These are phyloP conservation scores for Aspergillus fischeri DNA, from an alignment of 2,329 filamentous ascomycete species.

Conservation along the genomic window DNA sequence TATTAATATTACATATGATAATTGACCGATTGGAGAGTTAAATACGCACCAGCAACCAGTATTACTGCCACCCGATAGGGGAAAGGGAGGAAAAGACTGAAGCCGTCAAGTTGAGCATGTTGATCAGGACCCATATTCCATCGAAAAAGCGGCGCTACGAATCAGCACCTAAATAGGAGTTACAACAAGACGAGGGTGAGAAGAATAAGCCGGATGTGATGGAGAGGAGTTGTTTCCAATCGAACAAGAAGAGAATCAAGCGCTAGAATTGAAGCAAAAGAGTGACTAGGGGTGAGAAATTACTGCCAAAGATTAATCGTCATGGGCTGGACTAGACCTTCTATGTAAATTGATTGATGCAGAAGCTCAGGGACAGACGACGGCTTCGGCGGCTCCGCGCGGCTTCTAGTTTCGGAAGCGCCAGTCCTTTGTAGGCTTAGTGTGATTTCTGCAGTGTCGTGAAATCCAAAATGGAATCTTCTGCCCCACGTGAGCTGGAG, in stretches of 20 bases:
- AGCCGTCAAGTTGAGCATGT: conserved; percentile 63
- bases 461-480: conserved; percentile 7
- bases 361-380: conserved; percentile 18
- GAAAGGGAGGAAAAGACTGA: conserved; percentile 81
- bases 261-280: conserved; percentile 18
- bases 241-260: conserved; percentile 6
- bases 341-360: background rate
- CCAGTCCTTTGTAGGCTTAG: conserved; percentile 12
- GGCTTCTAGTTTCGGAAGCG: conserved; percentile 9
- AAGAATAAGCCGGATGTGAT: conserved; percentile 3
- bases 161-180: conserved; percentile 12
- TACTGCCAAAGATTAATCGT: conserved; percentile 5
- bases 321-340: background rate
- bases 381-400: conserved; percentile 12
- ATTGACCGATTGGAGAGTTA: background rate
- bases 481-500: background rate
- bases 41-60: conserved; percentile 68
- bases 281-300: conserved; percentile 34
- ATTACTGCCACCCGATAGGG: conserved; percentile 87
- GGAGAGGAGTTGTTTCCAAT: conserved; percentile 9
- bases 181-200: conserved; percentile 4
- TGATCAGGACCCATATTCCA: conserved; percentile 42
- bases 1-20: conserved; percentile 6
- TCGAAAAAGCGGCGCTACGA: conserved; percentile 20
- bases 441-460: background rate